phyloP scores from a whole-genome alignment of 169 alveolate species.

The Plasmodium malariae region DNA sequence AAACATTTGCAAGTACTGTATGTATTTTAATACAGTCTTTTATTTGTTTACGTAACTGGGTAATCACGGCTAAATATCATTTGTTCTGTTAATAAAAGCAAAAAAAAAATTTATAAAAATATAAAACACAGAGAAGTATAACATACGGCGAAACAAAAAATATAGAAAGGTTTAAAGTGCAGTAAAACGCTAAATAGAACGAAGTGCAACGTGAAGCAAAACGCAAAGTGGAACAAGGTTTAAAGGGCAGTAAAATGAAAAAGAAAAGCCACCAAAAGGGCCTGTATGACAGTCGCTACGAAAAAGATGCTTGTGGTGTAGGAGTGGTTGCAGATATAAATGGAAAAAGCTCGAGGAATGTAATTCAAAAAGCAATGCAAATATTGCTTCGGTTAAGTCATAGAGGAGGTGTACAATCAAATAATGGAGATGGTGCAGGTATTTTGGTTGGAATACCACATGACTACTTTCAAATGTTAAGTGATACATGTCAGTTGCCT shows the following conservation, averaged over 20 bases:
- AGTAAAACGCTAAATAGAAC: no score
- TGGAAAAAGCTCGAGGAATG: slow-evolving; percentile 77
- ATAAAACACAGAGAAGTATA: no score
- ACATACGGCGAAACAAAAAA: no score
- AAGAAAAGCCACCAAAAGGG: slow-evolving; percentile 53
- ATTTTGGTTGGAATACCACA: slow-evolving; percentile 71
- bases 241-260: slow-evolving; percentile 7
- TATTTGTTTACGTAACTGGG: no score
- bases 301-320: slow-evolving; percentile 85
- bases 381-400: slow-evolving; percentile 79
- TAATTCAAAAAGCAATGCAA: slow-evolving; percentile 80
- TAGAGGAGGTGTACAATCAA: slow-evolving; percentile 84
- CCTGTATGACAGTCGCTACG: slow-evolving; percentile 79
- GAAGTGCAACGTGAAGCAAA: no score
- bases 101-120: no score
- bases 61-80: no score
- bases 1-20: no score
- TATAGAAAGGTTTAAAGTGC: no score
- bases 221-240: no score
- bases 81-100: no score
- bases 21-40: no score
- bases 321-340: slow-evolving; percentile 83
- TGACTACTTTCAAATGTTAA: slow-evolving; percentile 74
- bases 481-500: slow-evolving; percentile 78
- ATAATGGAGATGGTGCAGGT: slow-evolving; percentile 83